phyloP scores from a whole-genome alignment of 2,329 filamentous ascomycete species.

The Colletotrichum australisinense region DNA sequence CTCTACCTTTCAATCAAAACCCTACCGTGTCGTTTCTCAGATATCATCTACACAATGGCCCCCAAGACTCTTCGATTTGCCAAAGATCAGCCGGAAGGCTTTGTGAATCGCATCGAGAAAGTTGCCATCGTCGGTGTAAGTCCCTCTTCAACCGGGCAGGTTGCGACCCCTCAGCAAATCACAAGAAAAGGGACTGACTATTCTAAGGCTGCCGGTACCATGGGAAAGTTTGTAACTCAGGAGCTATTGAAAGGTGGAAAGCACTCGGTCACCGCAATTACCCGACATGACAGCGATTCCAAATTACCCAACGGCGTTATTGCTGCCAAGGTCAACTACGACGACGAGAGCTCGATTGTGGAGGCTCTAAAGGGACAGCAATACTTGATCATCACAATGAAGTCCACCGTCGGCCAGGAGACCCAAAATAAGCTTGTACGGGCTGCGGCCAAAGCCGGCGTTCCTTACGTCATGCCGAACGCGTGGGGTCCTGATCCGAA shows the following conservation, averaged over 20 bases:
- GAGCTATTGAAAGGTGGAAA: slow-evolving; percentile 60
- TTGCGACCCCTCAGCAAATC: neutral
- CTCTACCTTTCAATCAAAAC: neutral
- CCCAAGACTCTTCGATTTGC: slow-evolving; percentile 40
- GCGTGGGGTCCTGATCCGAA: slow-evolving; percentile 48
- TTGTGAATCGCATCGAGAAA: slow-evolving; percentile 54
- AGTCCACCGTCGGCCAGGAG: slow-evolving; percentile 51
- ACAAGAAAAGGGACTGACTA: slow-evolving; percentile 16
- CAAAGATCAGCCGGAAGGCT: slow-evolving; percentile 49
- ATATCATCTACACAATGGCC: neutral
- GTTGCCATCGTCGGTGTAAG: slow-evolving; percentile 61
- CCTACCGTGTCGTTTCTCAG: neutral
- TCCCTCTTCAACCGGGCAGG: neutral
- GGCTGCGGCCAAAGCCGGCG: slow-evolving; percentile 62
- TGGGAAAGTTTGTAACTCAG: slow-evolving; percentile 52
- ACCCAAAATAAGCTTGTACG: slow-evolving; percentile 57
- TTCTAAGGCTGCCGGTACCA: slow-evolving; percentile 51
- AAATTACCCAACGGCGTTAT: slow-evolving; percentile 57
- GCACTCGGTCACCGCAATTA: slow-evolving; percentile 64
- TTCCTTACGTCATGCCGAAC: slow-evolving; percentile 65
- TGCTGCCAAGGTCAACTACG: slow-evolving; percentile 55
- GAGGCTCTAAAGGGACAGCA: slow-evolving; percentile 64
- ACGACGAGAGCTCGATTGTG: slow-evolving; percentile 54
- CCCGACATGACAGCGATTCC: slow-evolving; percentile 55
- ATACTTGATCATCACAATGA: slow-evolving; percentile 63